Base-by-base conservation (phyloP, 2,329 filamentous ascomycete genomes). In the Amylocarpus encephaloides region DNA sequence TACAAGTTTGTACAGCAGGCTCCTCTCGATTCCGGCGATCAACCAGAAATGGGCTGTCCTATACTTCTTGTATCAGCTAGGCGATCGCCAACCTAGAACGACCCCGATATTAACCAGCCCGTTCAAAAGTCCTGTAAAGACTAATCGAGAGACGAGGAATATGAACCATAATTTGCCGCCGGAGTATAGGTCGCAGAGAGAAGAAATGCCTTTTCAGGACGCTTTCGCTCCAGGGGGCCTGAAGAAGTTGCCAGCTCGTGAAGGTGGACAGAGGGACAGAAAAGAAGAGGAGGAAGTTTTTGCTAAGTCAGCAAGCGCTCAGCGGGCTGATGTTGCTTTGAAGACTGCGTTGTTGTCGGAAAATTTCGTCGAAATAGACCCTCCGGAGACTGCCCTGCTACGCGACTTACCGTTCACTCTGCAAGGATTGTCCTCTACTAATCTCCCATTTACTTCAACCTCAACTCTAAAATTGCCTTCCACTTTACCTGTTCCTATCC, bases 11-110 rank as follows among this genome's bases (percentile, higher is more conserved):
- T 95, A 96, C 70, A 89, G 88, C 32, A 80, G 89, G 50, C 78
- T 98, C 15, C 75, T 96, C 22, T 87, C 88, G n/a, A 82, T 96
- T 58, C 91, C 91, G 0, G 91, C 97, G 5, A 77, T 98, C 40
- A 86, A 88, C 62, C 87, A 95, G 68, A 98, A 98, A 77, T 97
- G 91, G 90, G 89, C 87, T 2, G 96, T 98, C 58, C 76, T 98
- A 16, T 94, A 94, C 66, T 82, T 98, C 38, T 79, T 98, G 38
- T 86, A 93, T 66, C 83, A 88, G 61, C 78, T 96, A 43, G 83
- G 88, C 54, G 86, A 91, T 63, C 81, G 79, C 3, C 58, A 63
- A 39, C 50, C 39, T 12, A 53, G 45, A 29, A 43, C 43, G 18
- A 54, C 58, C 10, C 59, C 58, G 13, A 48, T 50, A 1, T 52